These are phyloP conservation scores for Penicillium sp. DNA, from an alignment of 2,329 filamentous ascomycete genomes.

Conservation along the genomic window DNA sequence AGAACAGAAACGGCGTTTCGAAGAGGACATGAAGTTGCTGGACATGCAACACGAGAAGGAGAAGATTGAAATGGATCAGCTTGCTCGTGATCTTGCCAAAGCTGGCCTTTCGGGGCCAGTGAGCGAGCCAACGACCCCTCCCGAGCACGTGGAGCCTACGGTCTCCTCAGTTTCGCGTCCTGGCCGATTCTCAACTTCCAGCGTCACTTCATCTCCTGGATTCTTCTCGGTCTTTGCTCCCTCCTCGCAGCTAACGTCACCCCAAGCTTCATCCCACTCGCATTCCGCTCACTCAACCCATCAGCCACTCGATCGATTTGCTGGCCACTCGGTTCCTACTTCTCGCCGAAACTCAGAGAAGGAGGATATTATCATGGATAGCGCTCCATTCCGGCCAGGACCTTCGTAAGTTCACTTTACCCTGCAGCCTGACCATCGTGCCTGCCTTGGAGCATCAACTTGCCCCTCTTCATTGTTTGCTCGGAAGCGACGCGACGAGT, in stretches of 20 bases:
- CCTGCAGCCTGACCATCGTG: neutral
- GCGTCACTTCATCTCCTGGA: conserved; percentile 78
- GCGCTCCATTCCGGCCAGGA: conserved; percentile 67
- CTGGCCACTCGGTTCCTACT: conserved; percentile 81
- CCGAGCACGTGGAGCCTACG: conserved; percentile 81
- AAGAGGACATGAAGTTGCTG: conserved; percentile 87
- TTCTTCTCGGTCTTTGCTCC: conserved; percentile 71
- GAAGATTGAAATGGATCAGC: conserved; percentile 79
- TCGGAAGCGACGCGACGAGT: too few species aligned
- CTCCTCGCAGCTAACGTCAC: conserved; percentile 73
- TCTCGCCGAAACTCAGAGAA: conserved; percentile 89
- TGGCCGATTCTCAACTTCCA: conserved; percentile 86
- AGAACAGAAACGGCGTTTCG: conserved; percentile 85
- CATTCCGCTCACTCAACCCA: conserved; percentile 32
- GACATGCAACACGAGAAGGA: conserved; percentile 82
- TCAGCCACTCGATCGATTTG: conserved; percentile 63
- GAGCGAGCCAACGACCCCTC: conserved; percentile 94
- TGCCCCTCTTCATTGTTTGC: too few species aligned
- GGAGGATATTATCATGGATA: conserved; percentile 73
- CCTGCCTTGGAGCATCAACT: neutral
- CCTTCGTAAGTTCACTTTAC: conserved; percentile 68
- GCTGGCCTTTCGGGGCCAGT: conserved; percentile 68
- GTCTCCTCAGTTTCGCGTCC: conserved; percentile 82
- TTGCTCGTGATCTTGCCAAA: conserved; percentile 74
- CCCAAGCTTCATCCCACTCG: conserved; percentile 59